These are phyloP conservation scores for Chlorella sp. DNA, from an alignment of 139 green algal genomes.

Conservation along the genomic window DNA sequence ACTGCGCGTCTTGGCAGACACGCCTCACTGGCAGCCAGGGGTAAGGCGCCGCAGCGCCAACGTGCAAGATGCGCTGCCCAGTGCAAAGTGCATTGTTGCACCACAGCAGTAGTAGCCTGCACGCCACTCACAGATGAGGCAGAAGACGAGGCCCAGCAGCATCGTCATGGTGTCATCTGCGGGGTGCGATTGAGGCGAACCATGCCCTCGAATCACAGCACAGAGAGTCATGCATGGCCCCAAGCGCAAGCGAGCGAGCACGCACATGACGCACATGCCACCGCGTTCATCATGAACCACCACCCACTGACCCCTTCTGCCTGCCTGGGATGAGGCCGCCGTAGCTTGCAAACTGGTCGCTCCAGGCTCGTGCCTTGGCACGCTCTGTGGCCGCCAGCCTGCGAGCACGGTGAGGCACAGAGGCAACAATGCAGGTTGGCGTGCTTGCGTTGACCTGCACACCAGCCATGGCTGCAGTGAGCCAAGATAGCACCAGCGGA, in stretches of 20 bases:
- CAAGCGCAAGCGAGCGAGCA: not conserved
- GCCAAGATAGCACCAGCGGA: not conserved
- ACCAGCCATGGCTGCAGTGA: not conserved
- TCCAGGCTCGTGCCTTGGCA: conserved; percentile 61
- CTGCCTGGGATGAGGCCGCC: conserved; percentile 40
- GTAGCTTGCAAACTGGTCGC: conserved; percentile 53
- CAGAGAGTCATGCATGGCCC: not conserved
- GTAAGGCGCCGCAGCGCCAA: no score
- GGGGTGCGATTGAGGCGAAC: no score
- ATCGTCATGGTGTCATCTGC: conserved; percentile 5
- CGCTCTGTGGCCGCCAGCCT: conserved; percentile 48
- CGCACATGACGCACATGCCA: no score
- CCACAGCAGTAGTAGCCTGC: no score
- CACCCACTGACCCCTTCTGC: not conserved
- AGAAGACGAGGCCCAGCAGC: conserved; percentile 49
- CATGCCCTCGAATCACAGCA: not conserved
- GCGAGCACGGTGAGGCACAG: not conserved
- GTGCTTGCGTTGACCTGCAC: no score
- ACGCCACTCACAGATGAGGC: conserved; percentile 59
- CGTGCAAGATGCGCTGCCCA: no score
- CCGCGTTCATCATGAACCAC: not conserved
- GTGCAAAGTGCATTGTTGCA: no score
- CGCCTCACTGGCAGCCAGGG: no score
- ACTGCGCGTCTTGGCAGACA: no score
- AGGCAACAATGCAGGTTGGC: not conserved